A percentile compares a stretch with the other conserved stretches of the same genome.
Evolutionary conservation across 306 rosid genomes (phyloP).

Genomic region (Neltuma alba): DNA sequence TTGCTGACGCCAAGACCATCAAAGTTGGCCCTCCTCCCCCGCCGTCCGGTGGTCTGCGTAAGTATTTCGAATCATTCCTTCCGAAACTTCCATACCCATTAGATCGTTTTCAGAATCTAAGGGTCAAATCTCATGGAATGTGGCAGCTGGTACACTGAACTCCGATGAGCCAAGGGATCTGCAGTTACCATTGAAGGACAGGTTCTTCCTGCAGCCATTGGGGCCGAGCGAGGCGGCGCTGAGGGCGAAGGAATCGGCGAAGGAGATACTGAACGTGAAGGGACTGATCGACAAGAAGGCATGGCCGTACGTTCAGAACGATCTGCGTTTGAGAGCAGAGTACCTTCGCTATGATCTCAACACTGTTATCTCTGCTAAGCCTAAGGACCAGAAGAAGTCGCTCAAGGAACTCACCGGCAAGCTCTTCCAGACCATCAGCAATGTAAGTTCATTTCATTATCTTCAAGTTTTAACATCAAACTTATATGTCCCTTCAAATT

Average conservation of each 20-base stretch:
- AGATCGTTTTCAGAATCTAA: too few species aligned
- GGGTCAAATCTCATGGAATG: not conserved
- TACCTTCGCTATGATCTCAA: constrained; percentile 89
- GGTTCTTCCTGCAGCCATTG: constrained; percentile 87
- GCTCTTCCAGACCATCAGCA: constrained; percentile 74
- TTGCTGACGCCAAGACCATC: constrained; percentile 86
- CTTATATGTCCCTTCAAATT: too few species aligned
- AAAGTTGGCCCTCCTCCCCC: constrained; percentile 86
- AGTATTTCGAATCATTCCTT: constrained; percentile 35
- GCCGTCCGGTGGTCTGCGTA: constrained; percentile 92
- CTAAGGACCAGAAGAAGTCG: constrained; percentile 73
- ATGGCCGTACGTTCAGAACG: constrained; percentile 91
- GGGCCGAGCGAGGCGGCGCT: constrained; percentile 63
- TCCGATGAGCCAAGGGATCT: constrained; percentile 88
- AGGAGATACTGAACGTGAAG: constrained; percentile 81
- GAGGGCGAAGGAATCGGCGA: constrained; percentile 91
- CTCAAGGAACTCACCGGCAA: constrained; percentile 82
- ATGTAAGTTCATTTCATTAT: constrained; percentile 49
- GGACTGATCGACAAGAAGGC: constrained; percentile 80
- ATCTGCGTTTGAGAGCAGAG: constrained; percentile 69
- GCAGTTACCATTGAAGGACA: constrained; percentile 62
- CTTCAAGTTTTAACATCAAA: too few species aligned
- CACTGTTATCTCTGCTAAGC: constrained; percentile 71
- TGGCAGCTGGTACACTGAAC: constrained; percentile 90
- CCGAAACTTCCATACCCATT: not conserved